Evolutionary conservation across 2,329 filamentous ascomycete species (phyloP), one percentile per base, ranked within the genome.

Genomic region (Immersiporthe knoxdaviesiana): DNA sequence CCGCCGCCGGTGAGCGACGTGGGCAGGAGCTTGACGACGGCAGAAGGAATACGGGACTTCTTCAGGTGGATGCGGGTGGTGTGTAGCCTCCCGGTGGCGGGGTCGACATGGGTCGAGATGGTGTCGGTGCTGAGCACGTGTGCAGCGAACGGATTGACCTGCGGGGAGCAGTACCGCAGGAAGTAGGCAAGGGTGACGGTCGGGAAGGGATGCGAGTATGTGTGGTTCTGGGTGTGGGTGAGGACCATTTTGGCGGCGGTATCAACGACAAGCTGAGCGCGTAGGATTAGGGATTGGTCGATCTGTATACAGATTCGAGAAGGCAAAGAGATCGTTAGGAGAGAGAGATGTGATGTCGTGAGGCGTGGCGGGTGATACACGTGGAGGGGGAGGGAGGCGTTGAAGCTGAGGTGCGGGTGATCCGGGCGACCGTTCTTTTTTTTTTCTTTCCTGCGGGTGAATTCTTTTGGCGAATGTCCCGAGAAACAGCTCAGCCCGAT

Each of bases 161-260:
- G 83, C 39, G 86, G 85, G 6, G 86, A 88, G 70, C 92, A 93
- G 81, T 96, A 96, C 73, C 92, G 92, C 63, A 96, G 90, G 81
- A 95, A 96, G 85, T 93, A 96, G 81, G 92, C 92, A 79, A 96
- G 90, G 63, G 92, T 93, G 72, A 96, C 92, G 78, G 92, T 92
- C 72, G 92, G 90, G 82, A 95, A 95, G 63, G 91, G 90, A 80
- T 95, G 93, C 73, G 90, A 86, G 84, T 94, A 94, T 76, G 86
- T 88, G 79, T 92, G 91, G 80, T 87, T 88, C 75, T 88, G 89
- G 66, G 86, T 87, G 79, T 88, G 87, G 8, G 85, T 87, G 80
- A 89, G 85, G 72, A 89, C 87, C 87, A 89, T 89, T 68, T 77
- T 85, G 24, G 35, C 24, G 41, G 14, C 16, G 21, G 35, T 47